A percentile compares a stretch with the other conserved stretches of the same genome.
These are phyloP conservation scores for button mushroom (Agaricus bisporus) DNA, from an alignment of 768 basidiomycete species.

Conservation along the genomic window DNA sequence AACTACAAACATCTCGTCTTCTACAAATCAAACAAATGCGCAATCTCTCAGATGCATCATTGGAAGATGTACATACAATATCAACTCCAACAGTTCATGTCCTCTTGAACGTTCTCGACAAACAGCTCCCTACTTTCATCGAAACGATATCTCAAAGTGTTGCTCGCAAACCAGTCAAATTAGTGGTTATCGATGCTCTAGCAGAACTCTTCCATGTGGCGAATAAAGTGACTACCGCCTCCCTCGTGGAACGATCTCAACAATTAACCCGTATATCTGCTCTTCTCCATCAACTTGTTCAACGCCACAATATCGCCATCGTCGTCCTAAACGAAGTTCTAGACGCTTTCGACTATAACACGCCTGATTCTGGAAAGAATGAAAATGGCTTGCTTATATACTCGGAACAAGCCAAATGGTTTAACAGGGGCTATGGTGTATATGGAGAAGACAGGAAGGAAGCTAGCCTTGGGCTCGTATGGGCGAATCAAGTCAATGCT, in stretches of 20 bases:
- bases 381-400: conserved; percentile 46
- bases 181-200: conserved; percentile 85
- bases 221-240: conserved; percentile 50
- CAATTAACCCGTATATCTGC: conserved; percentile 62
- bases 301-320: conserved; percentile 58
- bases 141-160: conserved; percentile 22
- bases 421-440: conserved; percentile 55
- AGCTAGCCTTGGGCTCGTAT: conserved; percentile 80
- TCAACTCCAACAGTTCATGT: conserved; percentile 47
- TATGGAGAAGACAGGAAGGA: conserved; percentile 64
- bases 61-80: conserved; percentile 59
- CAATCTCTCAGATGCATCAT: conserved; percentile 38
- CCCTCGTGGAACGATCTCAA: conserved; percentile 68
- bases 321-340: conserved; percentile 87
- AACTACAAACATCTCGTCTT: conserved; percentile 62
- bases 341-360: conserved; percentile 55
- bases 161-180: conserved; percentile 53
- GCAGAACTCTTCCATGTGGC: conserved; percentile 75
- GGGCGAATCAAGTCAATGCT: conserved; percentile 90
- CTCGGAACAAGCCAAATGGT: conserved; percentile 70
- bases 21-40: conserved; percentile 50
- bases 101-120: conserved; percentile 49
- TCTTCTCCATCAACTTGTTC: conserved; percentile 67
- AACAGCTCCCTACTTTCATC: conserved; percentile 49
- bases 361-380: conserved; percentile 16